Evolutionary conservation across 169 alveolate genomes (phyloP), one percentile per base, ranked within the genome.

Genomic region (Eimeria tenella): DNA sequence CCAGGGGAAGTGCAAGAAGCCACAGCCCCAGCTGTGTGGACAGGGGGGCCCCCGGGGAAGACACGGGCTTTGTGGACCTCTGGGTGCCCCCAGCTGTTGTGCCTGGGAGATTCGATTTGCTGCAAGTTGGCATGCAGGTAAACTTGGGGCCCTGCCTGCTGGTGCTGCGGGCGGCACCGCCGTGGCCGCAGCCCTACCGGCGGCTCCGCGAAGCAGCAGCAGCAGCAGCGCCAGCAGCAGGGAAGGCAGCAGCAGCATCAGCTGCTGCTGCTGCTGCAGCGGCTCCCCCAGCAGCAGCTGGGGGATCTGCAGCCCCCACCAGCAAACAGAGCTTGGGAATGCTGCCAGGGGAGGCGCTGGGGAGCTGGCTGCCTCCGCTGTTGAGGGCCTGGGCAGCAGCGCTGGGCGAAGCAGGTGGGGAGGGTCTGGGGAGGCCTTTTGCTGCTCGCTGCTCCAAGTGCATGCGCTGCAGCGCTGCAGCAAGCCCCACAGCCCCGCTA

Each of bases 61-160:
- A 71, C 82, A 6, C 58, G 7, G 82, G 82, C 17, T 71, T 71
- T 15, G 56, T 71, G 10, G 82, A 71, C 21, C 82, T 71, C 3
- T 50, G 86, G 86, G 68, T 75, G 10, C 86, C 86, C 9, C 86
- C 86, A 5, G 65, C 68, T 52, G 86, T 75, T 62, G n/a, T 23
- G 63, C 49, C 65, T 9, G 63, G 86, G 50, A n/a, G 86, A 4
- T 75, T 75, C n/a, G 65, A n/a, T 52, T 13, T 75, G 65, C 63
- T 75, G 23, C 86, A 75, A 7, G 65, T 75, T 7, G 86, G 86
- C 86, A 50, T 75, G 65, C 86, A n/a, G 15, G 21, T 75, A 4
- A 56, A 75, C 53, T 58, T 75, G 68, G 86, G 86, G 49, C 86
- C 68, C 63, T 75, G 86, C 53, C 86, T 75, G 63, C 86, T 75